Base-by-base conservation (phyloP, 1,139 yeast genomes). In the Yamadazyma blattariae region DNA sequence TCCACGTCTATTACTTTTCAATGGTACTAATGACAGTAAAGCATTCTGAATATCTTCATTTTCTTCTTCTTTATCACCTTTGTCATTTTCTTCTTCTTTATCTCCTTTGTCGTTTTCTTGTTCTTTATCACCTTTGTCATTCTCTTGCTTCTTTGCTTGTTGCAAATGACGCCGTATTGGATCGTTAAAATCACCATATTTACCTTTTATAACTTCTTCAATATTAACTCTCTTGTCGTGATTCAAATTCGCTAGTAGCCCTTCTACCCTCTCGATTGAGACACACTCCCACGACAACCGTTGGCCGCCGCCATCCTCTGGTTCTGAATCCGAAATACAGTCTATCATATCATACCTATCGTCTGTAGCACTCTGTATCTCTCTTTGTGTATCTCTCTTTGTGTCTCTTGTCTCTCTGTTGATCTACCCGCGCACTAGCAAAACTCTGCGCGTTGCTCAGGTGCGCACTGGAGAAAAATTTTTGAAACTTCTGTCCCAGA, bases 1-100 rank as follows among this genome's bases (percentile, higher is more conserved):
- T 6, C 71, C 67, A 36, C 75, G 44, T 26, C 47, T 36, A 12
- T 17, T 18, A 3, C 16, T 19, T 1, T 37, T 33, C 6, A 36
- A 25, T 7, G 44, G 45, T 19, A 41, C 29, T 7, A 43, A 31
- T 1, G 46, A 36, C 43, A 36, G 44, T 20, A 43, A 22, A 1
- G 44, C 48, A 11, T 27, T 27, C 26, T 40, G 41, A 5, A 43
- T 34, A 22, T 45, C 46, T n/a, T 30, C 19, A 14, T 30, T 18
- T 21, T 22, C 21, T 8, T 7, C 13, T 9, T 22, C 13, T 5
- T 17, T 17, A 7, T 17, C 19, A 5, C 19, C 7, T 5, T 17
- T 17, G 19, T 17, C 19, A 17, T 17, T 17, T 17, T 17, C 19
- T 17, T 17, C 19, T 5, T 7, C 7, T 17, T 17, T 17, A 17